Base-by-base conservation (phyloP, 768 basidiomycete species). In the Phaffia australis region DNA sequence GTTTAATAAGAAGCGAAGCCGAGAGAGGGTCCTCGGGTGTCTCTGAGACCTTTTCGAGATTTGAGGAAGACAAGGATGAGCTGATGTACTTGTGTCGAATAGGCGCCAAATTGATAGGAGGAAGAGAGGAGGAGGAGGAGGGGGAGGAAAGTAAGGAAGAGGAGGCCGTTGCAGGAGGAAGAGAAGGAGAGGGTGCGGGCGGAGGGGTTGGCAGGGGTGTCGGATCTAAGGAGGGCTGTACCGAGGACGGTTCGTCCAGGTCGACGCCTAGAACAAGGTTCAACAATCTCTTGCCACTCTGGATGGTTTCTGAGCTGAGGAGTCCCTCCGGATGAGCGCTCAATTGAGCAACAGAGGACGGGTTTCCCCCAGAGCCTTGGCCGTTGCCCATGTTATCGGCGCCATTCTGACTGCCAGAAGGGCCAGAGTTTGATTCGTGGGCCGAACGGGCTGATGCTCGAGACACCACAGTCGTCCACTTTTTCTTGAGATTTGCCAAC, bases 381-480 rank as follows among this genome's bases (percentile, higher is more conserved):
- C 35, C 46, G 42, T 48, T 21, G 52, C 35, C n/a, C 9, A 35
- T 9, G 63, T 54, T 56, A 42, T 42, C 6, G 35, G 35, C 11
- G 35, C 35, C 35, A 42, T 42, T 42, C 35, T 42, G 35, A 42
- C 35, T 42, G 35, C 35, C 35, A 42, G 35, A 42, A 11, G 11
- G 35, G 4, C 6, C 35, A 42, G 35, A 11, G 57, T 56, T 21
- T 11, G 56, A 23, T 15, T 25, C 18, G 4, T 30, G 25, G 15
- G 48, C 50, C 4, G 64, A 56, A n/a, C 56, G 55, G 27, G 56
- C 46, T 1, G 64, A 21, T 9, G 9, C 46, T 42, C 54, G 5
- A 1, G 56, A n/a, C 56, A 65, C 64, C 30, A 65, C 60, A 14
- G n/a, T n/a, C 29, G n/a, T 23, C 64, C 64, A 65, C 25, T 65